Percentiles rank a stretch among this genome's conserved stretches.
Conservation (phyloP, 805 yeast genomes). For the Sugiyamaella boreocaroliniensis region DNA sequence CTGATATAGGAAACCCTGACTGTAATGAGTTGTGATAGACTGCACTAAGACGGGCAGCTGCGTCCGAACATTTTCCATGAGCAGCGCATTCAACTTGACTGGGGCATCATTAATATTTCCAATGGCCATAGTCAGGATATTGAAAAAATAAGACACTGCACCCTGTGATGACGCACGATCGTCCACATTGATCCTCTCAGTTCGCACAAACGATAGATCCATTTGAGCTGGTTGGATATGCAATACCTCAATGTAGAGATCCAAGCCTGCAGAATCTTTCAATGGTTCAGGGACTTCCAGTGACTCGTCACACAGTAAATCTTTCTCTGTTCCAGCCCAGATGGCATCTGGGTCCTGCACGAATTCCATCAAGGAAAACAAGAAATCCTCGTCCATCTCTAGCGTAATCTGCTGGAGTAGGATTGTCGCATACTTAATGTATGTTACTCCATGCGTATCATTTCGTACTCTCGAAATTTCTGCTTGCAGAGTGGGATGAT, state of each 20-base stretch:
- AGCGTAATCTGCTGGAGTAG: constrained; percentile 85
- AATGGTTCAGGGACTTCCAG: constrained; percentile 68
- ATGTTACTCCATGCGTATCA: constrained; percentile 81
- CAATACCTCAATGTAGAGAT: constrained; percentile 84
- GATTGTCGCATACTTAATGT: constrained; percentile 85
- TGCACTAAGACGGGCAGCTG: constrained; percentile 68
- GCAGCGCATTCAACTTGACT: constrained; percentile 74
- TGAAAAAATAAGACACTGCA: constrained; percentile 67
- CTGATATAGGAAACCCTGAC: constrained; percentile 87
- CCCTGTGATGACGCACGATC: constrained; percentile 56
- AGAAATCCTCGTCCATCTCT: constrained; percentile 90
- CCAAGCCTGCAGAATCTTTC: constrained; percentile 49
- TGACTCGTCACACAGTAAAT: constrained; percentile 53
- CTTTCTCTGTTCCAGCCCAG: constrained; percentile 48
- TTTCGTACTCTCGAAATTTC: constrained; percentile 80
- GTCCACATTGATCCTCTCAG: constrained; percentile 66
- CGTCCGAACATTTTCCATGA: constrained; percentile 83
- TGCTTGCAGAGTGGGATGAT: constrained; percentile 86
- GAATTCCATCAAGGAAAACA: constrained; percentile 75
- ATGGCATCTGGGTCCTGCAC: constrained; percentile 74
- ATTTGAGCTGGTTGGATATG: constrained; percentile 88
- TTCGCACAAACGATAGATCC: constrained; percentile 84
- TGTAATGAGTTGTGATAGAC: constrained; percentile 75
- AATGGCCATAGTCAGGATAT: constrained; percentile 89
- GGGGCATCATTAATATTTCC: constrained; percentile 98